Base-by-base conservation (phyloP, 257 asterid genomes). In the Vinca minor region DNA sequence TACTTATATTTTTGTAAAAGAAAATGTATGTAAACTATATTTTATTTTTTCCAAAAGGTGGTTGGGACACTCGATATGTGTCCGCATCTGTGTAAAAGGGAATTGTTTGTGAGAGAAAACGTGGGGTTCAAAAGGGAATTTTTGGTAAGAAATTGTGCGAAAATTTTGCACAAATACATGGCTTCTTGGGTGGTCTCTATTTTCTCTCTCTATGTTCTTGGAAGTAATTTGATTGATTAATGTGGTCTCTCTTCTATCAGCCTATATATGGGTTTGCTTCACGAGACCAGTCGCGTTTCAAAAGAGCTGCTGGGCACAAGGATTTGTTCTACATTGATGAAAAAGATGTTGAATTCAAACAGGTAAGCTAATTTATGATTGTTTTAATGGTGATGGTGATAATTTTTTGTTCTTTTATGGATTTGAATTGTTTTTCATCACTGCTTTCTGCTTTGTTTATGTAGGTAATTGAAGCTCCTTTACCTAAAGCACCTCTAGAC, bases 401-500 rank as follows among this genome's bases (percentile, higher is more conserved):
- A 13, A 48, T 45, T 32, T 18, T 41, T 20, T 29, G 13, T 41
- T 72, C 23, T 64, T 23, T 34, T 52, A 8, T 39, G 41, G 5
- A 31, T 77, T 68, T 48, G 45, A 42, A 29, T 56, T 47, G 69
- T 32, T 68, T 65, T 52, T 52, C 36, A n/a, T 39, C 58, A 21
- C 60, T 42, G 31, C 13, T 46, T 18, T 63, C 38, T 63, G 63
- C 68, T 63, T 59, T 46, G 29, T 48, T 13, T 35, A 42, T 75
- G 32, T 59, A 93, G 98, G 95, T 89, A 69, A 87, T 93, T 65
- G 98, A 93, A 84, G 87, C 97, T 60, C 96, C 98, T 83, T 76
- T 87, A 67, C 96, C 96, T 1, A 89, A 80, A 78, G 96, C 96
- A 67, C 99, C 95, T 26, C 74, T 93, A 59, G 99, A 93, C 69